phyloP scores from a whole-genome alignment of 164 flowering plant genomes.

The Houttuynia cordata region DNA sequence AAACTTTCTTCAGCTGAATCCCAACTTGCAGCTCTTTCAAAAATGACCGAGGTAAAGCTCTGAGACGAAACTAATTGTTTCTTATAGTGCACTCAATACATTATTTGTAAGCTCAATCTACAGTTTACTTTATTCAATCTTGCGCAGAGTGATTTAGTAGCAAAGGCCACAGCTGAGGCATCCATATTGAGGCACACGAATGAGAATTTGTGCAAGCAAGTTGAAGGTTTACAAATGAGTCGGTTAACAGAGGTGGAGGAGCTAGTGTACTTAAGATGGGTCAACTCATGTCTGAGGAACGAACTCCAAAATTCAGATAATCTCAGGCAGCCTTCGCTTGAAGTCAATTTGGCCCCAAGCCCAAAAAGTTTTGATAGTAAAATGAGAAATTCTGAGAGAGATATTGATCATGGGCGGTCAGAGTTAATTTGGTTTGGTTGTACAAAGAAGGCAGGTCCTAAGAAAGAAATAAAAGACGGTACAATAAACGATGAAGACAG shows the following conservation, averaged over 20 bases:
- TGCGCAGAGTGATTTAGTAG: slow-evolving; percentile 46
- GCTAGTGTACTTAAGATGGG: slow-evolving; percentile 80
- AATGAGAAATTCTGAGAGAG: slow-evolving; percentile 9
- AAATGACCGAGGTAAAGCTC: slow-evolving; percentile 46
- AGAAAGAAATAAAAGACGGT: slow-evolving; percentile 49
- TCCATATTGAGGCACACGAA: slow-evolving; percentile 51
- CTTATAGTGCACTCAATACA: neutral
- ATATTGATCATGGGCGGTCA: slow-evolving; percentile 10
- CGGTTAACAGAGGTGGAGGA: slow-evolving; percentile 88
- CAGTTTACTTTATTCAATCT: neutral
- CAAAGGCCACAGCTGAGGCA: slow-evolving; percentile 76
- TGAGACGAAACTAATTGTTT: neutral
- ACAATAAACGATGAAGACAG: slow-evolving; percentile 37
- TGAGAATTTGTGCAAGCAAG: slow-evolving; percentile 74
- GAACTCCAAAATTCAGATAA: slow-evolving; percentile 1
- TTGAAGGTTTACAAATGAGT: slow-evolving; percentile 73
- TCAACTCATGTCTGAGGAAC: slow-evolving; percentile 23
- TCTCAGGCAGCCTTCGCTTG: slow-evolving; percentile 3
- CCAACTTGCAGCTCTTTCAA: slow-evolving; percentile 35
- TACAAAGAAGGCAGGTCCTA: slow-evolving; percentile 23
- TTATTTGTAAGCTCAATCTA: neutral
- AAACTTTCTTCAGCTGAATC: slow-evolving; percentile 49
- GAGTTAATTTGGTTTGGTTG: slow-evolving; percentile 24
- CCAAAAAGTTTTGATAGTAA: neutral
- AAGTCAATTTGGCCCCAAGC: neutral